Percentiles rank a stretch among this genome's conserved stretches.
phyloP scores from a whole-genome alignment of 371 early-diverging fungal species.

The Scutellospora calospora region DNA sequence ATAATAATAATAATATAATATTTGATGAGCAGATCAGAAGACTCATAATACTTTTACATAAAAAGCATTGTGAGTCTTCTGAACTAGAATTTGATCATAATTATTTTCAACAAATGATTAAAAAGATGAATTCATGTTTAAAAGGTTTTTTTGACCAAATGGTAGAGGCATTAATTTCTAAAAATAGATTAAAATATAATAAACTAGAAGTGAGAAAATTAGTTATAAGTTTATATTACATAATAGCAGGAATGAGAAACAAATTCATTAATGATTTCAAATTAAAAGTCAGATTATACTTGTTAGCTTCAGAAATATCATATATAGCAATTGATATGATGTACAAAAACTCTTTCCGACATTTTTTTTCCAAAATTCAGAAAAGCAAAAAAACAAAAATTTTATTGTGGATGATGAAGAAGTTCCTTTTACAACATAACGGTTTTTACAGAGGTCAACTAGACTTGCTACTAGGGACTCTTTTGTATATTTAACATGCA shows the following conservation, averaged over 20 bases:
- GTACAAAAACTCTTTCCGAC: no score
- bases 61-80: background rate
- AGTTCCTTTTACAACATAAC: no score
- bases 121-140: background rate
- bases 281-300: slow-evolving; percentile 1
- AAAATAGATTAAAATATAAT: background rate
- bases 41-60: background rate
- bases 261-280: slow-evolving; percentile 9
- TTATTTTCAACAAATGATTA: no score
- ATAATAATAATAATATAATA: background rate
- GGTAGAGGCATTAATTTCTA: background rate
- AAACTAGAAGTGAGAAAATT: background rate
- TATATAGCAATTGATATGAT: slow-evolving; percentile 10
- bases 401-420: no score
- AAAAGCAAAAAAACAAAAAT: no score
- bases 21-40: background rate
- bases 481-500: no score
- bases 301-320: background rate
- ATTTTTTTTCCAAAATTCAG: no score
- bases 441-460: no score
- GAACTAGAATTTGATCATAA: no score
- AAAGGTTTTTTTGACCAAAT: background rate
- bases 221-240: slow-evolving; percentile 1
- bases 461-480: no score
- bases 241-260: background rate